Percentiles rank a stretch among this genome's conserved stretches.
These are phyloP conservation scores for Beauveria caledonica DNA, from an alignment of 2,329 filamentous ascomycete species.

Conservation along the genomic window DNA sequence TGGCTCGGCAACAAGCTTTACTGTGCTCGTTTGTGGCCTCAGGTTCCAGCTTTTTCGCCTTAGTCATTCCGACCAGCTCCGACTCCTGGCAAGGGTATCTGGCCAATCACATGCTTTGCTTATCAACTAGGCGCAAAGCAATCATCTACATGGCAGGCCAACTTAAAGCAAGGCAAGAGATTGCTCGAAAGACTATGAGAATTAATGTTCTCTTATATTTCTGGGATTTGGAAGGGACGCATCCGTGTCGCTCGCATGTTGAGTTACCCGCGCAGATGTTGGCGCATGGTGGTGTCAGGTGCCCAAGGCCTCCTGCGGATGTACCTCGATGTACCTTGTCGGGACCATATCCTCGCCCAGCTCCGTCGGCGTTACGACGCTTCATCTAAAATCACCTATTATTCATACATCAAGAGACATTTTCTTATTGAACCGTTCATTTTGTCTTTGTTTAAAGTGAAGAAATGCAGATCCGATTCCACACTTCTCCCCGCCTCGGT, in stretches of 20 bases:
- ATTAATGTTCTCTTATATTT: neutral
- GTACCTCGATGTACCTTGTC: neutral
- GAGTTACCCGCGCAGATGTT: neutral
- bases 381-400: neutral
- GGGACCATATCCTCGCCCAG: neutral
- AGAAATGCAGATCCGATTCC: conserved; percentile 31
- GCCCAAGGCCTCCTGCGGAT: neutral
- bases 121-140: conserved; percentile 5
- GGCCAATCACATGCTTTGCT: conserved; percentile 26
- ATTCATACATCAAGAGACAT: neutral
- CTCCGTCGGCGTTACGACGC: too few relatives aligned
- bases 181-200: neutral
- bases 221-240: too few relatives aligned
- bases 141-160: neutral
- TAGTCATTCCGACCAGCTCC: conserved; percentile 36
- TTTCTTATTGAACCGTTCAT: neutral
- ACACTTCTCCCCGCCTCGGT: conserved; percentile 62
- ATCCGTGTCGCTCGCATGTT: neutral
- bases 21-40: conserved; percentile 36
- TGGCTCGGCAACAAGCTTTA: conserved; percentile 39
- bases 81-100: conserved; percentile 24
- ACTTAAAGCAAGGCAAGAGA: neutral
- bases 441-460: neutral
- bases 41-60: conserved; percentile 28
- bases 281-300: neutral